Percentiles rank a stretch among this genome's conserved stretches.
These are phyloP conservation scores for Fraxinus anomala DNA, from an alignment of 257 asterid species.

Conservation along the genomic window DNA sequence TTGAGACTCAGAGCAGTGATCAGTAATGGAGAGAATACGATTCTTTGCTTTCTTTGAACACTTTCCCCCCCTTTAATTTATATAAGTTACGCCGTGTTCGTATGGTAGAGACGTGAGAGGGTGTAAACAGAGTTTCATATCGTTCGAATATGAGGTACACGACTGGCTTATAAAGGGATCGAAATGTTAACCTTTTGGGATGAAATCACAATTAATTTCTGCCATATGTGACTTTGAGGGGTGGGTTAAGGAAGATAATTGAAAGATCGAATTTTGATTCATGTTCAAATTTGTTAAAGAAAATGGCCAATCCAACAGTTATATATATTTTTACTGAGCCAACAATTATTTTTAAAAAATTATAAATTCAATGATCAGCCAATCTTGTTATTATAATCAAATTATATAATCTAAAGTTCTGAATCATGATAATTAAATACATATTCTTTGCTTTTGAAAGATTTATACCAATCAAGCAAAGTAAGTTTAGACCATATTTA, in stretches of 20 bases:
- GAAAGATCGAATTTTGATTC: neutral
- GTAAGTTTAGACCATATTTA: neutral
- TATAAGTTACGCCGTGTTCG: neutral
- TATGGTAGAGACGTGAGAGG: neutral
- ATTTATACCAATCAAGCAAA: neutral
- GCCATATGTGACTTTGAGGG: no score
- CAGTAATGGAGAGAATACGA: conserved; percentile 22
- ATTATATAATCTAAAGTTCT: neutral
- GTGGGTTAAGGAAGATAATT: no score
- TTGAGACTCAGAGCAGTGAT: neutral
- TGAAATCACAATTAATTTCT: neutral
- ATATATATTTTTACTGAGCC: no score
- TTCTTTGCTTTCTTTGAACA: conserved; percentile 18
- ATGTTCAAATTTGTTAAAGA: neutral
- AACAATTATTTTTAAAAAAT: no score
- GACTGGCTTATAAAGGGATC: neutral
- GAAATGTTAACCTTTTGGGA: neutral
- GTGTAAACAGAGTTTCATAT: no score
- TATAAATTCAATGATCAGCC: no score
- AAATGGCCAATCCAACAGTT: neutral
- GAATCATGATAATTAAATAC: neutral
- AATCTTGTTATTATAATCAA: no score
- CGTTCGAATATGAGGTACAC: no score
- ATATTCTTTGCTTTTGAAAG: neutral
- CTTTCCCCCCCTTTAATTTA: neutral